Base-by-base conservation (phyloP, 2,329 filamentous ascomycete genomes). In the Microcyclospora pomicola region DNA sequence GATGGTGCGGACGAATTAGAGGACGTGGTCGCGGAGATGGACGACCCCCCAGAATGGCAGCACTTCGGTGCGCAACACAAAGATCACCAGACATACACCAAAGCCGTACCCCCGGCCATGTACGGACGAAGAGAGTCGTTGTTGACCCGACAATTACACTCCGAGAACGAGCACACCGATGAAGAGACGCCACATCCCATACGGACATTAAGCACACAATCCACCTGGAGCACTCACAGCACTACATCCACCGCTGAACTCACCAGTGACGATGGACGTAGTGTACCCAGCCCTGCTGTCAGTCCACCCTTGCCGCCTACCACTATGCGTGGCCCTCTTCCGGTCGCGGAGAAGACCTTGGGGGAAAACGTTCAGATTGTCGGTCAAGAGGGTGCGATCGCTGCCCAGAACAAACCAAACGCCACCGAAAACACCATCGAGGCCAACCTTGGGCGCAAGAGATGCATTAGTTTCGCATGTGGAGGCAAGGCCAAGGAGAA, bases 401-500 rank as follows among this genome's bases (percentile, higher is more conserved):
- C 52, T 1, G 49, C 55, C 9, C 56, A 50, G 32, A 40, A 52
- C 3, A 31, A 31, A 31, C 12, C 12, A 15, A 9, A 31, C 30
- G 6, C 30, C 12, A 31, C 30, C 12, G 74, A 81, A 52, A 65
- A 72, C 11, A 65, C 68, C 27, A 66, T 80, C 1, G 77, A 80
- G 53, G 72, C 70, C n/a, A 69, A 66, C 9, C 62, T 78, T 36
- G 79, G 77, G 35, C 81, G 83, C 53, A 94, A 87, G 64, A 76
- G 87, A 42, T 88, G 83, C 60, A 95, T 96, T 49, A 88, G 82
- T 42, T 96, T 96, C 59, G 86, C 85, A 27, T 96, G 88, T 57
- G 78, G 73, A 28, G 72, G 72, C 29, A 82, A 79, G 54, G 68
- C 75, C 6, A 62, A 63, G 16, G 51, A 59, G 24, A 67, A 65